A percentile compares a stretch with the other conserved stretches of the same genome.
phyloP scores from a whole-genome alignment of 441 rosid species.

The Adansonia madagascariensis region DNA sequence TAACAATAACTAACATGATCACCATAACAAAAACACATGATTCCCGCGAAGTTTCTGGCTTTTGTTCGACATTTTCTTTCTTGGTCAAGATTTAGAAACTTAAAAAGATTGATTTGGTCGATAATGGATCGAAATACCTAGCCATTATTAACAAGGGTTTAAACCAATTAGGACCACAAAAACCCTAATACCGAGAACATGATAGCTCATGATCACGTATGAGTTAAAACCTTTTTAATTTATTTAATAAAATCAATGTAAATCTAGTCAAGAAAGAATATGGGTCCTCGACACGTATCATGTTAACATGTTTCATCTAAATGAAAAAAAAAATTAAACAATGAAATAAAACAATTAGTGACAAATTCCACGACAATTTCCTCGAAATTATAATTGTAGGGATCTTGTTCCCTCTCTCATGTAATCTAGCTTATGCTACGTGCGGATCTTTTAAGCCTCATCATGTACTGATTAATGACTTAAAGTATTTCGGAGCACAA shows the following conservation, averaged over 20 bases:
- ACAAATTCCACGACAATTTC: slow-evolving; percentile 62
- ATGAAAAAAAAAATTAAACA: slow-evolving; percentile 26
- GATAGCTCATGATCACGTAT: slow-evolving; percentile 1
- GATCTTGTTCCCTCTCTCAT: slow-evolving; percentile 58
- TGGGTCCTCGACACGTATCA: slow-evolving; percentile 42
- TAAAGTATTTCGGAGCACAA: slow-evolving; percentile 35
- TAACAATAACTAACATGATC: neutral
- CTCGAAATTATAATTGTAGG: slow-evolving; percentile 47
- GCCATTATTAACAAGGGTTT: slow-evolving; percentile 28
- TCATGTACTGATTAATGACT: slow-evolving; percentile 36
- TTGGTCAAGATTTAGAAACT: slow-evolving; percentile 26
- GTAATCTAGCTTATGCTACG: slow-evolving; percentile 43
- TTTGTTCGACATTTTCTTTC: slow-evolving; percentile 38
- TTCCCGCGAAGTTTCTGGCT: slow-evolving; percentile 57
- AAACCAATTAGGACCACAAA: slow-evolving; percentile 40
- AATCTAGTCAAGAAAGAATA: slow-evolving; percentile 21
- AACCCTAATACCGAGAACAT: slow-evolving; percentile 41
- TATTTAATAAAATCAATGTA: neutral
- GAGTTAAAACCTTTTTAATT: slow-evolving; percentile 7
- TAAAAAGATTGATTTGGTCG: slow-evolving; percentile 32
- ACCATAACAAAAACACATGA: slow-evolving; percentile 28
- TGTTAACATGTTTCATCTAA: slow-evolving; percentile 43
- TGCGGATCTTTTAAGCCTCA: slow-evolving; percentile 37
- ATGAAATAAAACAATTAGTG: slow-evolving; percentile 45
- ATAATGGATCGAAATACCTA: slow-evolving; percentile 38